Evolutionary conservation across 108 stramenopile genomes (phyloP).

Genomic region (Chaetoceros tenuissimus): DNA sequence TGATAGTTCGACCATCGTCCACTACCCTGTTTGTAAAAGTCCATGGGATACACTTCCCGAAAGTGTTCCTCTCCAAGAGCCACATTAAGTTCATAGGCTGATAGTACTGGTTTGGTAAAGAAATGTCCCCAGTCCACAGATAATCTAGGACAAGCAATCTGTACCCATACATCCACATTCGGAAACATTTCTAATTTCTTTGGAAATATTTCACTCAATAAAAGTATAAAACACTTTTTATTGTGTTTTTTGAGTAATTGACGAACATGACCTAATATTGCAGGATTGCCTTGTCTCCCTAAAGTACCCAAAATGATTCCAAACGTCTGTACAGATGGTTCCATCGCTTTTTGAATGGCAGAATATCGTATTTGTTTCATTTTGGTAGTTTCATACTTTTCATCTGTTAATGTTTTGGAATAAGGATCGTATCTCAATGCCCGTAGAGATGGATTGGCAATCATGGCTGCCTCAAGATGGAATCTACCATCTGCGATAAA

Average conservation of each 20-base stretch:
- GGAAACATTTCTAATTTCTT: conserved; percentile 72
- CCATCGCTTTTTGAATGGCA: conserved; percentile 42
- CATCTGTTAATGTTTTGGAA: conserved; percentile 81
- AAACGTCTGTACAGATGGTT: conserved; percentile 24
- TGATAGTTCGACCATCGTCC: conserved; percentile 94
- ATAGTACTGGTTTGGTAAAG: conserved; percentile 76
- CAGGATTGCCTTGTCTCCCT: conserved; percentile 98
- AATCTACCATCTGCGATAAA: conserved; percentile 98
- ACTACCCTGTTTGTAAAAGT: conserved; percentile 86
- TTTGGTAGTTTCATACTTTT: conserved; percentile 81
- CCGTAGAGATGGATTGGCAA: conserved; percentile 84
- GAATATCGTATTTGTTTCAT: conserved; percentile 72
- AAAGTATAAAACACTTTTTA: conserved; percentile 59
- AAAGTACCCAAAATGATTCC: conserved; percentile 95
- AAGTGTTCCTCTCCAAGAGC: conserved; percentile 62
- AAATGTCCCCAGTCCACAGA: conserved; percentile 96
- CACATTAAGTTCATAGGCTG: conserved; percentile 89
- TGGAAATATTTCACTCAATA: conserved; percentile 90
- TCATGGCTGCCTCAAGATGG: conserved; percentile 97
- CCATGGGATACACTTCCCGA: conserved; percentile 89
- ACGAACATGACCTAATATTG: conserved; percentile 70
- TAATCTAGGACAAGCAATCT: conserved; percentile 96
- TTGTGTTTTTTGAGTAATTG: conserved; percentile 39
- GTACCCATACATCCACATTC: conserved; percentile 88
- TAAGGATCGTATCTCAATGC: conserved; percentile 97